phyloP scores from a whole-genome alignment of 2,329 filamentous ascomycete genomes.

The Dactylella cylindrospora region DNA sequence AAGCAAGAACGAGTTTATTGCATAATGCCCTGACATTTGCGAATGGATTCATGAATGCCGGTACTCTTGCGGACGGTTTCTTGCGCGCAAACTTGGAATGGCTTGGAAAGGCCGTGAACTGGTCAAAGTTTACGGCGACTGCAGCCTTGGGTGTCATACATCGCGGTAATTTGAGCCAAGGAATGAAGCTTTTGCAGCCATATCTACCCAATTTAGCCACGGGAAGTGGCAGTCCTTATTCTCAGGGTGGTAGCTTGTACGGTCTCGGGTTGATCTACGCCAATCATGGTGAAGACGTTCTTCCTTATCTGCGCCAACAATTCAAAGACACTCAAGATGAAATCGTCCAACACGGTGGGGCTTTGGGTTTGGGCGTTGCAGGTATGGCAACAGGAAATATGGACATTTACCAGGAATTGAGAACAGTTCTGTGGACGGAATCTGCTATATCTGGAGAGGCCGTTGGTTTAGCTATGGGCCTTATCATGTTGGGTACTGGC shows the following conservation, averaged over 20 bases:
- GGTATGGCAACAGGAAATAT: constrained; percentile 95
- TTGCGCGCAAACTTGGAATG: constrained; percentile 98
- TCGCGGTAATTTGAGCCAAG: constrained; percentile 89
- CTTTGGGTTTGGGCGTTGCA: constrained; percentile 89
- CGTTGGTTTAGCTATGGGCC: constrained; percentile 90
- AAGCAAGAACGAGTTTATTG: constrained; percentile 96
- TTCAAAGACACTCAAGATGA: constrained; percentile 70
- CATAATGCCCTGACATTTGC: constrained; percentile 96
- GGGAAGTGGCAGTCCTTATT: constrained; percentile 83
- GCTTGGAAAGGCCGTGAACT: constrained; percentile 97
- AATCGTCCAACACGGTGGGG: constrained; percentile 94
- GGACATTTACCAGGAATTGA: constrained; percentile 87
- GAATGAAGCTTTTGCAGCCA: constrained; percentile 87
- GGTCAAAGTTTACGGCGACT: constrained; percentile 98
- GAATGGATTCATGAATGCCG: constrained; percentile 99
- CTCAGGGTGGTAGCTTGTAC: constrained; percentile 92
- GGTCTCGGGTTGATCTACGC: constrained; percentile 95
- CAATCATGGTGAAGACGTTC: constrained; percentile 89
- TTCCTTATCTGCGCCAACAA: constrained; percentile 74
- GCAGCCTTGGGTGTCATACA: constrained; percentile 96
- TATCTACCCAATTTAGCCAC: constrained; percentile 82
- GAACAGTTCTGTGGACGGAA: constrained; percentile 83
- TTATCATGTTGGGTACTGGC: constrained; percentile 98
- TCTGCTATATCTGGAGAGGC: constrained; percentile 96
- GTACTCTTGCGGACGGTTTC: constrained; percentile 96